Base-by-base conservation (phyloP, 2,329 filamentous ascomycete genomes). In the Paraconiothyrium brasiliense region DNA sequence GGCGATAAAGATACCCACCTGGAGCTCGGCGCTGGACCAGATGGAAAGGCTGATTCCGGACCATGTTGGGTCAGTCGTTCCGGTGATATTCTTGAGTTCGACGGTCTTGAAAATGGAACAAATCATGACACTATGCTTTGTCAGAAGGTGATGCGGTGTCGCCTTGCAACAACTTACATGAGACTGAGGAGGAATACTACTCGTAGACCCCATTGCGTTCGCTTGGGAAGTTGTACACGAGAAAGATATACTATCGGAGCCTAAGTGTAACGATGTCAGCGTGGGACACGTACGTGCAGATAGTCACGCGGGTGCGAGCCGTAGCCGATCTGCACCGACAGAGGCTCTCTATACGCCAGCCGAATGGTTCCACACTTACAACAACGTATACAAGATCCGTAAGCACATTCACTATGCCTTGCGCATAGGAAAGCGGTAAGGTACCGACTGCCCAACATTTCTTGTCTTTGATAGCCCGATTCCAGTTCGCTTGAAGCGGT, bases 331-430 rank as follows among this genome's bases (percentile, higher is more conserved):
- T 6, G 27, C 27, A 30, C 6, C 27, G 4, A 6, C 27, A 30
- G 27, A 30, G 27, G 27, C 27, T 30, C 27, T 30, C 6, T 30
- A 4, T 30, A 6, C 27, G 27, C 27, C 27, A 30, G 6, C 4
- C 27, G 27, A 30, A 30, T 6, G 27, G 27, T 30, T 4, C 27
- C 27, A 30, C 27, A 30, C 27, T 30, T 24, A 71, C 73, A 13
- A 70, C 67, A 56, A 71, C 69, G 52, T 74, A 73, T 1, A 76
- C 67, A 2, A 72, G 52, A 20, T 76, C 73, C 2, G 73, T 76
- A 14, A 74, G 20, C 14, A 73, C 64, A 46, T 75, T 76, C 34
- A 68, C 70, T 24, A 72, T 62, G 16, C 68, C 71, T 54, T 75
- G 71, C 1, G 67, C 67, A 35, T 75, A 73, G 3, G 67, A 68